Conservation (phyloP, 2,329 filamentous ascomycete genomes). For the Colletotrichum coccodes region DNA sequence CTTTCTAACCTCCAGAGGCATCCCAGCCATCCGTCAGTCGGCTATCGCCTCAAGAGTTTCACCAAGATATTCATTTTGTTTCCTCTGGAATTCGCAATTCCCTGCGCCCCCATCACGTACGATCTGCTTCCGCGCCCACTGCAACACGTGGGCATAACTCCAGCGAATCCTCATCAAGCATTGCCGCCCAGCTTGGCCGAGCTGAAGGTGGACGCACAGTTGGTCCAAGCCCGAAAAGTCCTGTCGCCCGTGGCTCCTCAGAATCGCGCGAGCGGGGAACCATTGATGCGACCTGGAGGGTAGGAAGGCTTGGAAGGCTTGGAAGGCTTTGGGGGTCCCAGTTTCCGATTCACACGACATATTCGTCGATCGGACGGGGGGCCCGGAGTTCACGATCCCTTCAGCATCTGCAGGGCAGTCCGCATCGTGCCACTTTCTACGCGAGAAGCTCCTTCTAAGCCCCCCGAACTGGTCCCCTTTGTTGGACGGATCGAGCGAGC, state of each 20-base stretch:
- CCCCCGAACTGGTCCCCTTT: constrained; percentile 17
- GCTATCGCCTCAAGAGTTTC: not conserved
- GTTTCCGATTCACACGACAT: constrained; percentile 25
- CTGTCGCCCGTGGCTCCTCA: not conserved
- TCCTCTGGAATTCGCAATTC: not conserved
- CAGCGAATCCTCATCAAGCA: not conserved
- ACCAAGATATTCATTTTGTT: not conserved
- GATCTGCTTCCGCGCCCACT: not conserved
- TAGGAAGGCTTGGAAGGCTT: not conserved
- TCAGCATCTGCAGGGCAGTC: constrained; percentile 20
- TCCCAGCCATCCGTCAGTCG: not conserved
- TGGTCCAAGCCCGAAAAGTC: not conserved
- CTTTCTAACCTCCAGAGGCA: not conserved
- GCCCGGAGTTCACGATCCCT: constrained; percentile 26
- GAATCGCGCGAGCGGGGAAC: not conserved
- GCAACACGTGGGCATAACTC: not conserved
- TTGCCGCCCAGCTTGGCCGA: not conserved
- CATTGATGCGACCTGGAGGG: not conserved
- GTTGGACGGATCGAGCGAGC: constrained; percentile 24
- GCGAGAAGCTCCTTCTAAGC: not conserved
- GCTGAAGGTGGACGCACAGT: not conserved
- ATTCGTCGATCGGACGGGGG: constrained; percentile 23
- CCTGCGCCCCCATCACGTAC: not conserved
- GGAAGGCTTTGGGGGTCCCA: not conserved
- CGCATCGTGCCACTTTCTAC: constrained; percentile 19